Conservation (phyloP, 441 rosid genomes). For the Lagerstroemia fauriei region DNA sequence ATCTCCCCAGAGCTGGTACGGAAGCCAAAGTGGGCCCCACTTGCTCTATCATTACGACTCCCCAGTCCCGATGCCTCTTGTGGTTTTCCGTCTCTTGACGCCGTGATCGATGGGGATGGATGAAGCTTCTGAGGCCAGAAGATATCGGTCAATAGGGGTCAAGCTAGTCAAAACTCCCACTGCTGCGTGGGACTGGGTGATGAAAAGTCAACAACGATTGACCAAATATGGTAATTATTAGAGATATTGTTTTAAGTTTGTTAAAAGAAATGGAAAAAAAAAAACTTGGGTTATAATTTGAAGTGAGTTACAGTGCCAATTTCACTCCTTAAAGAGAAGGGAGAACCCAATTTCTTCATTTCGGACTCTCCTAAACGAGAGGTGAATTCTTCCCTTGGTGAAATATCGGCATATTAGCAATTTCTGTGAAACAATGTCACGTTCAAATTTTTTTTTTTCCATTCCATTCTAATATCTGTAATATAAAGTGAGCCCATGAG, state of each 20-base stretch:
- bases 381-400: no score
- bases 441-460: no score
- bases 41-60: background rate
- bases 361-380: no score
- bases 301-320: no score
- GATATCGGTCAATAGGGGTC: background rate
- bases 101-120: background rate
- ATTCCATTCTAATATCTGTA: no score
- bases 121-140: background rate
- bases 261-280: no score
- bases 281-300: no score
- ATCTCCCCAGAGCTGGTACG: background rate
- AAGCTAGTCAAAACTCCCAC: background rate
- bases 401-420: no score
- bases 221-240: background rate
- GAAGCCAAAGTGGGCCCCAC: background rate
- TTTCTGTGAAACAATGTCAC: no score
- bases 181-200: background rate
- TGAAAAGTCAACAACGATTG: background rate
- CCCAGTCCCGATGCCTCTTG: background rate
- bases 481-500: no score
- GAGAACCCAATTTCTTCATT: no score
- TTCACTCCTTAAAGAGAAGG: no score
- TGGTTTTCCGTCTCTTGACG: background rate
- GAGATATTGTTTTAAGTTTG: background rate